Evolutionary conservation across 345 rosid genomes (phyloP), one percentile per base, ranked within the genome.

Genomic region (Durio zibethinus): DNA sequence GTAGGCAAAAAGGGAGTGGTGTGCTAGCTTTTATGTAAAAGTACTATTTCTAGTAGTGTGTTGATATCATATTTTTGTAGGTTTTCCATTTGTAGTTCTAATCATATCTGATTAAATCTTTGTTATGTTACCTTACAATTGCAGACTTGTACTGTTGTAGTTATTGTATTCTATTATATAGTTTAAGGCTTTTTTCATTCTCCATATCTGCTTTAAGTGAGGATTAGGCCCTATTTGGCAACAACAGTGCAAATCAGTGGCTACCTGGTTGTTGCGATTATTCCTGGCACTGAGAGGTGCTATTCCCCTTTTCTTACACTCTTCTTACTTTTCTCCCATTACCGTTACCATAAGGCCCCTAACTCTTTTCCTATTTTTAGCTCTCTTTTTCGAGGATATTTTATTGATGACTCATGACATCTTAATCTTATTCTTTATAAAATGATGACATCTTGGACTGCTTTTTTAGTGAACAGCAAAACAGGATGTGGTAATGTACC

Each of bases 241-340:
- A 48, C 50, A 33, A 33, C 65, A 54, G 31, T 73, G 3, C 31
- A 53, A 35, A 31, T 21, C 15, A 16, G 12, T 9, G 4, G 10
- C 31, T 72, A 3, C n/a, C 29, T 53, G 21, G 54, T 36, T 27
- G n/a, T 8, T 45, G 33, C 23, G 8, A 14, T 5, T 23, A 1
- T 0, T 8, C n/a, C 15, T 12, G 33, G 6, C 20, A 27, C 20
- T 12, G 38, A 61, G 50, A 9, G 25, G 54, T 33, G 72, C 72
- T 60, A 60, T 48, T 67, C 27, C 74, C 18, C 74, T 70, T 69
- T 70, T 48, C 74, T 70, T 70, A 21, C 57, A 45, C 72, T 67
- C 36, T 48, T 70, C 40, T 16, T 25, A 29, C 48, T 3, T 29
- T 20, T 16, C 7, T 3, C 9, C 1, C 7, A n/a, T n/a, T n/a